Evolutionary conservation across 2,329 filamentous ascomycete species (phyloP).

Genomic region (Beauveria sp.): DNA sequence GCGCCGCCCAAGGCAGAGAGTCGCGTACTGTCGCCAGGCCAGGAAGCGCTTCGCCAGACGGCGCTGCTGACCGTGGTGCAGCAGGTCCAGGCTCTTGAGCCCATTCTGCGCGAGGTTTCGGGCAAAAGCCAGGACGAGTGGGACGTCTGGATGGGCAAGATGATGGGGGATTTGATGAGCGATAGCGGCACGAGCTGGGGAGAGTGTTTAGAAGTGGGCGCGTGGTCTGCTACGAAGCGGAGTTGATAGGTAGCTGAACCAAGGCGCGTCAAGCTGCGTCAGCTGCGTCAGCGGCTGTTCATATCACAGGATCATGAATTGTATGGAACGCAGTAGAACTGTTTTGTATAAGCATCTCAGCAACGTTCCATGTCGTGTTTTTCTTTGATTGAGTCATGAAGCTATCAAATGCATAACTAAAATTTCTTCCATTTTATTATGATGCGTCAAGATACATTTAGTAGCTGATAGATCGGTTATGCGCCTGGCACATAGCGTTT

Average conservation of each 20-base stretch:
- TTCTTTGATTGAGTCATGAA: neutral
- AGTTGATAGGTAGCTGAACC: constrained; percentile 12
- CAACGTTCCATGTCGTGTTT: neutral
- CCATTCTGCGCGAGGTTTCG: constrained; percentile 70
- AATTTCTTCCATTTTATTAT: neutral
- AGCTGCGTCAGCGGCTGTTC: neutral
- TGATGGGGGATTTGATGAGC: constrained; percentile 77
- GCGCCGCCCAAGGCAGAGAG: constrained; percentile 11
- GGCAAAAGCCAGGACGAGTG: constrained; percentile 88
- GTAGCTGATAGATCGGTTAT: constrained; percentile 9
- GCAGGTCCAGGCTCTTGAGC: constrained; percentile 79
- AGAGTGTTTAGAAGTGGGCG: constrained; percentile 79
- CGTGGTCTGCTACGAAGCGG: constrained; percentile 78
- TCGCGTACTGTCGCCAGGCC: constrained; percentile 49
- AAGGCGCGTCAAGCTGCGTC: neutral
- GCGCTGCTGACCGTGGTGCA: constrained; percentile 70
- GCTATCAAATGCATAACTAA: neutral
- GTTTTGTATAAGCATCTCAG: neutral
- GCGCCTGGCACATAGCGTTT: constrained; percentile 61
- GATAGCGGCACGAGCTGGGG: constrained; percentile 73
- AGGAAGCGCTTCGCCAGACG: constrained; percentile 62
- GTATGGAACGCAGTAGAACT: neutral
- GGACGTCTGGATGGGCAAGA: constrained; percentile 80
- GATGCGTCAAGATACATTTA: neutral
- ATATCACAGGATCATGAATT: neutral